Conservation (phyloP, 768 basidiomycete genomes). For the Tulasnella sp. region DNA sequence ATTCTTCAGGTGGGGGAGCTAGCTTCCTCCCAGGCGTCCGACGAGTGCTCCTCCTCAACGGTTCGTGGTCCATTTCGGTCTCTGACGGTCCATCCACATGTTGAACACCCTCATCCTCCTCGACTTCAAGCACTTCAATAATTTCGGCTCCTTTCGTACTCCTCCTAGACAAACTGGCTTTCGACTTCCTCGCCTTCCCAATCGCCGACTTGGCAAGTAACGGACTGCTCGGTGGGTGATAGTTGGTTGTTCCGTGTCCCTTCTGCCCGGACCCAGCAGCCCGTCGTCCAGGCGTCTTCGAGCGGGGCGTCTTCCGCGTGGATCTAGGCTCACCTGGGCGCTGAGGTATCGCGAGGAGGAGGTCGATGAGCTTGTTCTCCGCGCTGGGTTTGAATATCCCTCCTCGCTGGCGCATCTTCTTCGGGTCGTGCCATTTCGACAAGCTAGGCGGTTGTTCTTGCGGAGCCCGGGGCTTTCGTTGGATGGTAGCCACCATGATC, state of each 20-base stretch:
- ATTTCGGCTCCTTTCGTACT: neutral
- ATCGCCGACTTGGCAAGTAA: neutral
- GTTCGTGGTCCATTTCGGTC: neutral
- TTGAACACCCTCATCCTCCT: neutral
- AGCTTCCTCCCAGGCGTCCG: neutral
- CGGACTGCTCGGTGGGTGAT: neutral
- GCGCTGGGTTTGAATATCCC: slow-evolving; percentile 4
- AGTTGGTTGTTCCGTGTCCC: neutral
- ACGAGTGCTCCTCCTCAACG: neutral
- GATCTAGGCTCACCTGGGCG: neutral
- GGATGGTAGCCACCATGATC: neutral
- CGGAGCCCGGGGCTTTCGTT: neutral
- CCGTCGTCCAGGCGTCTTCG: neutral
- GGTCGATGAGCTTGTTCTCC: slow-evolving; percentile 7
- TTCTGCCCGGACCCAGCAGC: neutral
- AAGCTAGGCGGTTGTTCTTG: neutral
- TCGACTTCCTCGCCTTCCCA: neutral
- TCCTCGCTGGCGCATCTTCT: slow-evolving; percentile 6
- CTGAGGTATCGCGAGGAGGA: slow-evolving; percentile 4
- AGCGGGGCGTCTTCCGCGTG: neutral
- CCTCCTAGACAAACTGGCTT: neutral
- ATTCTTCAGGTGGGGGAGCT: neutral
- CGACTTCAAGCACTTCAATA: neutral
- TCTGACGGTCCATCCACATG: neutral
- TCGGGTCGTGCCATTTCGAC: slow-evolving; percentile 12